Evolutionary conservation across 2,329 filamentous ascomycete genomes (phyloP).

Genomic region (Aureobasidium sp.): DNA sequence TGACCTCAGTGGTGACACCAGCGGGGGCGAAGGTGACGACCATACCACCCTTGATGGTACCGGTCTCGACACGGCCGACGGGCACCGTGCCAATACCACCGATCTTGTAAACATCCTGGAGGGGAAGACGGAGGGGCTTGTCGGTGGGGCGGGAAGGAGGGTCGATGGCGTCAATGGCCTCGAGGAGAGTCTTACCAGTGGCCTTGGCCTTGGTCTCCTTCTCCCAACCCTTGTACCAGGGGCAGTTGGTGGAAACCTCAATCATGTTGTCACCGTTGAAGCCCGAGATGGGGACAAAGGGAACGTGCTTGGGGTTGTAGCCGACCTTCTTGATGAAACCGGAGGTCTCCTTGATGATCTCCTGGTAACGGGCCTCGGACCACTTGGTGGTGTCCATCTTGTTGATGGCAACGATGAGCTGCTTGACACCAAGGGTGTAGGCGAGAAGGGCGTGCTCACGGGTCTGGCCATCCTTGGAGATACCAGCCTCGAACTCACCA

Average conservation of each 20-base stretch:
- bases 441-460: constrained; percentile 99
- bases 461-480: constrained; percentile 99
- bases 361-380: constrained; percentile 91
- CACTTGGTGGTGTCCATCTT: constrained; percentile 99
- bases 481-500: constrained; percentile 99
- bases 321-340: constrained; percentile 99
- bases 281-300: constrained; percentile 99
- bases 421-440: constrained; percentile 99
- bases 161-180: constrained; percentile 97
- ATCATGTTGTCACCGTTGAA: constrained; percentile 99
- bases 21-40: constrained; percentile 97
- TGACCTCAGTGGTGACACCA: constrained; percentile 99
- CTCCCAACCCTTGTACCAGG: constrained; percentile 99
- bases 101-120: constrained; percentile 99
- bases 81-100: constrained; percentile 99
- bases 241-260: constrained; percentile 78
- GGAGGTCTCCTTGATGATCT: constrained; percentile 99
- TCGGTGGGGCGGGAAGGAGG: constrained; percentile 86
- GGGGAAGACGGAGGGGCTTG: constrained; percentile 99
- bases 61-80: constrained; percentile 99
- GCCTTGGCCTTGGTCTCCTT: constrained; percentile 93
- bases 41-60: constrained; percentile 82
- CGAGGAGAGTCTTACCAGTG: constrained; percentile 94
- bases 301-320: constrained; percentile 98
- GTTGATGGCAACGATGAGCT: constrained; percentile 99